Base-by-base conservation (phyloP, 129 eudicot species). In the Calendula officinalis region DNA sequence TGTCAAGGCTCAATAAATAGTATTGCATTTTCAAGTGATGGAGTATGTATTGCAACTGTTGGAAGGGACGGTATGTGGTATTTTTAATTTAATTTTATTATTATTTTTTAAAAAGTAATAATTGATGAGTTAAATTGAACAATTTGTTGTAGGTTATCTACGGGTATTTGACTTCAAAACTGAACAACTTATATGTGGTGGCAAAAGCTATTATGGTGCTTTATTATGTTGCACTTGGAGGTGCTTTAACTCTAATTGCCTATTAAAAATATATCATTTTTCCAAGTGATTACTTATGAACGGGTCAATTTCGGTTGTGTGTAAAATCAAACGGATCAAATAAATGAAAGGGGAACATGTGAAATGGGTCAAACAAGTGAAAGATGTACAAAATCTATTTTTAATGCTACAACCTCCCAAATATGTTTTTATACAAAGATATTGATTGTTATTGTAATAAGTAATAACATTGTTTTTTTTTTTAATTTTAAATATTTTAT, bases 171-270 rank as follows among this genome's bases (percentile, higher is more conserved):
- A 92, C 79, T 92, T 79, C 68, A 82, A 83, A 84, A 88, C 64
- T 27, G 95, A 92, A 64, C 95, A 92, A 56, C 91, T 92, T 38
- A 70, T 89, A 71, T 89, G 95, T 58, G 97, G 97, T 10, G 95
- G 95, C 16, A 89, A 92, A 78, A 85, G 99, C 82, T 92, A 92
- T 70, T 88, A 92, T 68, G 99, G 99, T 48, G 99, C 99, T 85
- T 79, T 88, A 56, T 76, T 85, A 62, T 92, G 99, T 65, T 92
- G 99, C 74, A 81, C 91, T 48, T 92, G 99, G 99, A 92, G 99
- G 96, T 92, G 67, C 38, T 3, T 40, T 15, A 32, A 54, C 64
- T 44, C 41, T 34, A 4, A 40, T 37, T 27, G 6, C 50, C 7
- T 54, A 38, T 41, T 66, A 53, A 13, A 41, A 45, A 54, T 54